Evolutionary conservation across 2,329 filamentous ascomycete genomes (phyloP).

Genomic region (Didymella segeticola): DNA sequence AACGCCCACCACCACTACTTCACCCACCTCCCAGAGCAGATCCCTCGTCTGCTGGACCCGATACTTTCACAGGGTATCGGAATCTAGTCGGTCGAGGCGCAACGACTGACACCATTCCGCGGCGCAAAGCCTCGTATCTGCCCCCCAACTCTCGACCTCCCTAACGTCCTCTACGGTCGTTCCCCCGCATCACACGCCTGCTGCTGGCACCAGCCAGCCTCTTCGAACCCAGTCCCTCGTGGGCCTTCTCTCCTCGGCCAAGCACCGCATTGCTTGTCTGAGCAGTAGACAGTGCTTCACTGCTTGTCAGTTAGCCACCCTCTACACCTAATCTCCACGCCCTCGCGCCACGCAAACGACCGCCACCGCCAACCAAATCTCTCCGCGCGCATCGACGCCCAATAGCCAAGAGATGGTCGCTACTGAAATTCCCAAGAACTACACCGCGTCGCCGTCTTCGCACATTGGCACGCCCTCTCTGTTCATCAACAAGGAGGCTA

Average conservation of each 20-base stretch:
- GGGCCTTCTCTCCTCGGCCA: slow-evolving; percentile 98
- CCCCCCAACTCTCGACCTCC: slow-evolving; percentile 86
- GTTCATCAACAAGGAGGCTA: slow-evolving; percentile 96
- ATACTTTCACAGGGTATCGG: slow-evolving; percentile 86
- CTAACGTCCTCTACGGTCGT: slow-evolving; percentile 81
- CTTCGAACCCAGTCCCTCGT: slow-evolving; percentile 64
- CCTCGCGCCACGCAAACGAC: slow-evolving; percentile 19
- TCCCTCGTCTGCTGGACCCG: slow-evolving; percentile 82
- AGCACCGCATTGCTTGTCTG: slow-evolving; percentile 95
- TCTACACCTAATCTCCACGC: slow-evolving; percentile 11
- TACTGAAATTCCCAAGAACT: slow-evolving; percentile 78
- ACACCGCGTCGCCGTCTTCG: slow-evolving; percentile 80
- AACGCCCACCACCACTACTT: slow-evolving; percentile 30
- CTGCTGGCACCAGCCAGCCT: slow-evolving; percentile 90
- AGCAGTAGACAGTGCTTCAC: slow-evolving; percentile 97
- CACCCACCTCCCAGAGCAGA: slow-evolving; percentile 57
- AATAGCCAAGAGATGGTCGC: slow-evolving; percentile 76
- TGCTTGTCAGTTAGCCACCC: slow-evolving; percentile 36
- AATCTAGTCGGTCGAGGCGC: slow-evolving; percentile 71
- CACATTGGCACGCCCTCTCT: slow-evolving; percentile 82
- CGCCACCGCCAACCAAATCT: slow-evolving; percentile 8
- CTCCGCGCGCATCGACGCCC: slow-evolving; percentile 31
- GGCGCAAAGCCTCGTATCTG: slow-evolving; percentile 80
- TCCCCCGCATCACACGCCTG: slow-evolving; percentile 57
- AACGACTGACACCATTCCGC: slow-evolving; percentile 83